Base-by-base conservation (phyloP, 2,329 filamentous ascomycete genomes). In the Pseudogymnoascus sp. region DNA sequence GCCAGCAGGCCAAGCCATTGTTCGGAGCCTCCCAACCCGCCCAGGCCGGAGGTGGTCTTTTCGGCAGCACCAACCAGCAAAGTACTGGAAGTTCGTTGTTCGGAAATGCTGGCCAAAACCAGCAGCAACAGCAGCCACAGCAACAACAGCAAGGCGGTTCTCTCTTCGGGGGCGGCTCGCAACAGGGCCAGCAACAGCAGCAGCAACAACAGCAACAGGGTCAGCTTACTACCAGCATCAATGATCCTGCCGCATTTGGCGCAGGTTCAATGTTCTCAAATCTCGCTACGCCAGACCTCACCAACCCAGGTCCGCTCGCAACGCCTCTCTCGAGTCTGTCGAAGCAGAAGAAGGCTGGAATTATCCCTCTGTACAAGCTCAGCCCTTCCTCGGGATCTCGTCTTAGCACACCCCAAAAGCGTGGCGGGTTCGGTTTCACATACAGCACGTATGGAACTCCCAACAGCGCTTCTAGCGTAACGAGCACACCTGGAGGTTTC, bases 391-490 rank as follows among this genome's bases (percentile, higher is more conserved):
- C 90, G 35, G 87, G 90, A 7, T 88, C 89, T 21, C 88, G 92
- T 59, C 87, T 93, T 63, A 83, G 87, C 31, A 96, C 92, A 0
- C 92, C 93, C 0, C 90, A 92, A 69, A 93, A 91, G 77, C 85
- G 89, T 64, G 91, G 88, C 63, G 91, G 91, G 4, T 97, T 91
- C 72, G 93, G 93, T 2, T 96, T 97, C 74, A 92, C 89, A 1
- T 97, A 97, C 76, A 96, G 92, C 67, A 92, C 88, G 2, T 96
- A 96, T 70, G 91, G 91, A 50, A 93, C 89, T 1, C 92, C 93
- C 5, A 86, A 81, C 64, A 90, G 86, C 68, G 84, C 83, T 21
- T 83, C 88, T 4, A 86, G 88, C 72, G 84, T 88, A 72, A 82
- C 80, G 38, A 80, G 84, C 46, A 91, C 88, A 74, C 89, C 90